A percentile compares a stretch with the other conserved stretches of the same genome.
phyloP scores from a whole-genome alignment of 768 basidiomycete species.

The Trametes sanguinea region DNA sequence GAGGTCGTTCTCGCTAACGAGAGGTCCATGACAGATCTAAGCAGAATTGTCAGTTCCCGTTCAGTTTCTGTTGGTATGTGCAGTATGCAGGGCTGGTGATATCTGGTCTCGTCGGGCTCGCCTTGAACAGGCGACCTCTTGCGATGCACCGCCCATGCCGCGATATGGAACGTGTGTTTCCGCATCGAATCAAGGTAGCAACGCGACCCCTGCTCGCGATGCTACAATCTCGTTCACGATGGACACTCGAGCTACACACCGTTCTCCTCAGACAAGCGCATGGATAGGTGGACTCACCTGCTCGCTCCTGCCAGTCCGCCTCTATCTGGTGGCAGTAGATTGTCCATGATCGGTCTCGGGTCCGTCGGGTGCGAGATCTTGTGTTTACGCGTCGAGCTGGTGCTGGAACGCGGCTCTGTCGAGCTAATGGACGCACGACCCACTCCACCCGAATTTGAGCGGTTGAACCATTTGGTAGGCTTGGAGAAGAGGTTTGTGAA shows the following conservation, averaged over 20 bases:
- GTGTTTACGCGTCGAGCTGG: conserved; percentile 56
- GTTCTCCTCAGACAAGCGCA: too few species aligned
- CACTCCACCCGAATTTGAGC: conserved; percentile 55
- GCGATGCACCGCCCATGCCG: too few species aligned
- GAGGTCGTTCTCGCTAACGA: conserved; percentile 46
- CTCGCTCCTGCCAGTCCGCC: conserved; percentile 38
- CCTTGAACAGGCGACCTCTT: too few species aligned
- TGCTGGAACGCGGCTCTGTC: conserved; percentile 52
- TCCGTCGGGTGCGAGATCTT: conserved; percentile 88
- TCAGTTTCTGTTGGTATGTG: too few species aligned
- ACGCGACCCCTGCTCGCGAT: too few species aligned
- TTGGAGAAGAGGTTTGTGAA: conserved; percentile 66
- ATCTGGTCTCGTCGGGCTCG: too few species aligned
- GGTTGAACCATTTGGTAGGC: conserved; percentile 72
- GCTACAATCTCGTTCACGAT: too few species aligned
- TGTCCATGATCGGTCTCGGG: conserved; percentile 67
- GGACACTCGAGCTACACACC: too few species aligned
- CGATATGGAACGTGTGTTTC: too few species aligned
- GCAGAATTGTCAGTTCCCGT: background rate
- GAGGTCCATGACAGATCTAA: conserved; percentile 69
- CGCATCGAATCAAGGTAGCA: too few species aligned
- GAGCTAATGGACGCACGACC: conserved; percentile 35
- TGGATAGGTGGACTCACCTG: conserved; percentile 46
- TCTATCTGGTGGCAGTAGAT: conserved; percentile 47
- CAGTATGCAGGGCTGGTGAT: too few species aligned